A percentile compares a stretch with the other conserved stretches of the same genome.
phyloP scores from a whole-genome alignment of 2,329 filamentous ascomycete genomes.

The Mariannaea sp. region DNA sequence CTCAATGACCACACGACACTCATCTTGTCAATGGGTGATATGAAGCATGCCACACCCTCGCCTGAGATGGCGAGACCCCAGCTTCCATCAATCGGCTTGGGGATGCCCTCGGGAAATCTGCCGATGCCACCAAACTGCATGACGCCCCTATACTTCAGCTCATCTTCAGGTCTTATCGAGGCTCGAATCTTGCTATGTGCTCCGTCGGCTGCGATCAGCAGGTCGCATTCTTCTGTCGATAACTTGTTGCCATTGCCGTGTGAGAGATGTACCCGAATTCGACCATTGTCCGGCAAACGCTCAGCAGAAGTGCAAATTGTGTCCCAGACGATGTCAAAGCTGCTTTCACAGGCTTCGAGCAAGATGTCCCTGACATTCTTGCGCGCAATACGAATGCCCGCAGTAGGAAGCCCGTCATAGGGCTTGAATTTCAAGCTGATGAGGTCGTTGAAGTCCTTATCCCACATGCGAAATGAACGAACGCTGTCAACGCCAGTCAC shows the following conservation, averaged over 20 bases:
- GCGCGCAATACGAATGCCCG: constrained; percentile 12
- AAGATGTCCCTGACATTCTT: constrained; percentile 2
- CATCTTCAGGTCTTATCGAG: constrained; percentile 42
- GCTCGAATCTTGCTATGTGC: constrained; percentile 45
- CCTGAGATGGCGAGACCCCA: constrained; percentile 45
- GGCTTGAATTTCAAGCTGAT: constrained; percentile 6
- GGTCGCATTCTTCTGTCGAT: constrained; percentile 36
- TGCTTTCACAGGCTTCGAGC: background rate
- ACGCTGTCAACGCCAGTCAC: constrained; percentile 1
- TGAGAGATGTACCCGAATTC: constrained; percentile 6
- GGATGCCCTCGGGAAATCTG: constrained; percentile 40
- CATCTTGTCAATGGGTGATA: constrained; percentile 46
- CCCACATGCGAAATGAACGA: constrained; percentile 8
- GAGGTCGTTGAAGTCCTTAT: constrained; percentile 7
- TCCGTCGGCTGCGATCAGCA: constrained; percentile 50
- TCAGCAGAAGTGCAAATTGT: constrained; percentile 10
- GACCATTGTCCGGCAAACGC: background rate
- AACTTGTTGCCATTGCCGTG: background rate
- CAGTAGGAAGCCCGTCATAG: constrained; percentile 1
- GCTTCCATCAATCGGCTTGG: constrained; percentile 38
- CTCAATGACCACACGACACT: constrained; percentile 47
- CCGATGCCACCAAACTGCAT: constrained; percentile 43
- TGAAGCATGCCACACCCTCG: constrained; percentile 45
- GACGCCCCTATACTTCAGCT: constrained; percentile 42
- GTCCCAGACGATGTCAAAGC: background rate